Conservation (phyloP, 1,284 basidiomycete genomes). For the Trichosporon inkin region DNA sequence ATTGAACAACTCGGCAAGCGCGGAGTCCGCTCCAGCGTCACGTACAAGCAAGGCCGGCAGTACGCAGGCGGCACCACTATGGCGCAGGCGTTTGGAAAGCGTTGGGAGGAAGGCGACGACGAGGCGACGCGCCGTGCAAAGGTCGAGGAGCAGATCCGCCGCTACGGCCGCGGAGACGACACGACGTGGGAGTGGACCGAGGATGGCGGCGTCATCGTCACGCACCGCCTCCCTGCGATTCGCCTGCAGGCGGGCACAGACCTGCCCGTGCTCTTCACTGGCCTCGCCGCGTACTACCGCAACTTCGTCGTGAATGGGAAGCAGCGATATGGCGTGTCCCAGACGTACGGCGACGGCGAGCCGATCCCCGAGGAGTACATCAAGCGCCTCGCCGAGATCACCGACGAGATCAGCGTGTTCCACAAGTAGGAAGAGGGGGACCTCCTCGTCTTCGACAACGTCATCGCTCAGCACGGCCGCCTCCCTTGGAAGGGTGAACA, state of each 20-base stretch:
- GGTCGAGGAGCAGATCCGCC: constrained; percentile 18
- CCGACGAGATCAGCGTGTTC: constrained; percentile 19
- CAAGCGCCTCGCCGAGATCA: constrained; percentile 18
- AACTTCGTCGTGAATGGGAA: constrained; percentile 8
- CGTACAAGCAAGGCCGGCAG: constrained; percentile 12
- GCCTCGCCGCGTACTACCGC: constrained; percentile 14
- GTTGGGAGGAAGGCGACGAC: constrained; percentile 15
- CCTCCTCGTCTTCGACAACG: constrained; percentile 20
- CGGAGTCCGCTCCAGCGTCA: constrained; percentile 14
- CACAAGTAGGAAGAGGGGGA: constrained; percentile 21
- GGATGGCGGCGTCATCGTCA: constrained; percentile 17
- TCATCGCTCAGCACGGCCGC: constrained; percentile 19
- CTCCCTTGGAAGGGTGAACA: constrained; percentile 19
- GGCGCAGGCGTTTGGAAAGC: constrained; percentile 23
- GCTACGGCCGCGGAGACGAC: constrained; percentile 17
- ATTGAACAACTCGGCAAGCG: constrained; percentile 14
- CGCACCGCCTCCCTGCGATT: constrained; percentile 16
- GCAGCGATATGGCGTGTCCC: constrained; percentile 4
- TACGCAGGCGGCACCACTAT: constrained; percentile 18
- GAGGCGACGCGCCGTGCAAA: constrained; percentile 10
- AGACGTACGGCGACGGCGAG: constrained; percentile 21
- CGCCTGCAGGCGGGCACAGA: constrained; percentile 11
- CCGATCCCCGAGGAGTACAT: constrained; percentile 19
- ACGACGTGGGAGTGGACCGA: constrained; percentile 22
- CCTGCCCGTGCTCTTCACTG: constrained; percentile 15